A percentile compares a stretch with the other conserved stretches of the same genome.
phyloP scores from a whole-genome alignment of 345 rosid species.

The Gossypium sturtianum region DNA sequence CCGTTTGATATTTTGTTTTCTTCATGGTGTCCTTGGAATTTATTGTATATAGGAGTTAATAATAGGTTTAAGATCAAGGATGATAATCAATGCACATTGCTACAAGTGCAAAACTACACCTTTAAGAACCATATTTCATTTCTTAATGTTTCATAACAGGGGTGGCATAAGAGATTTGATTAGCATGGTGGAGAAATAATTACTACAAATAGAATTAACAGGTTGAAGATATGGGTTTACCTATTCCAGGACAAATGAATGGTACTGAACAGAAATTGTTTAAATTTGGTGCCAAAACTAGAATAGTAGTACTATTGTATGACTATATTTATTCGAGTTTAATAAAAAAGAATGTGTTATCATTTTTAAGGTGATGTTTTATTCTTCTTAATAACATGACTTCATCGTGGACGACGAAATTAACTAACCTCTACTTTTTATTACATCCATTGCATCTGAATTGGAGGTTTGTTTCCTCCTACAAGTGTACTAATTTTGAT shows the following conservation, averaged over 20 bases:
- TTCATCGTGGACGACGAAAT: neutral
- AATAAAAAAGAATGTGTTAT: too few relatives aligned
- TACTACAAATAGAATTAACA: neutral
- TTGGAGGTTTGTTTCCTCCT: neutral
- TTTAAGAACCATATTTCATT: neutral
- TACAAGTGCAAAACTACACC: neutral
- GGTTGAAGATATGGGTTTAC: neutral
- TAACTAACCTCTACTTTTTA: neutral
- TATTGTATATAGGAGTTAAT: neutral
- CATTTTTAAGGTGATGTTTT: neutral
- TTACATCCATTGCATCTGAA: neutral
- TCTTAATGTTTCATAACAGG: neutral
- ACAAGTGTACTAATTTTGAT: neutral
- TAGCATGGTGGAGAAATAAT: neutral
- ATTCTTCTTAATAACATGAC: neutral
- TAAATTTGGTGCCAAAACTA: neutral
- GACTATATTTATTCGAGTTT: too few relatives aligned
- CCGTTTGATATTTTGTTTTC: neutral
- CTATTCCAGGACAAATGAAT: neutral
- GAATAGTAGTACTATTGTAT: too few relatives aligned
- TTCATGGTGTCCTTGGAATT: neutral
- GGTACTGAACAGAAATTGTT: neutral
- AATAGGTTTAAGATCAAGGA: neutral
- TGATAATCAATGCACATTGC: neutral
- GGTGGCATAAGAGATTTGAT: neutral